Conservation (phyloP, 1,284 basidiomycete genomes). For the Caloboletus firmus region DNA sequence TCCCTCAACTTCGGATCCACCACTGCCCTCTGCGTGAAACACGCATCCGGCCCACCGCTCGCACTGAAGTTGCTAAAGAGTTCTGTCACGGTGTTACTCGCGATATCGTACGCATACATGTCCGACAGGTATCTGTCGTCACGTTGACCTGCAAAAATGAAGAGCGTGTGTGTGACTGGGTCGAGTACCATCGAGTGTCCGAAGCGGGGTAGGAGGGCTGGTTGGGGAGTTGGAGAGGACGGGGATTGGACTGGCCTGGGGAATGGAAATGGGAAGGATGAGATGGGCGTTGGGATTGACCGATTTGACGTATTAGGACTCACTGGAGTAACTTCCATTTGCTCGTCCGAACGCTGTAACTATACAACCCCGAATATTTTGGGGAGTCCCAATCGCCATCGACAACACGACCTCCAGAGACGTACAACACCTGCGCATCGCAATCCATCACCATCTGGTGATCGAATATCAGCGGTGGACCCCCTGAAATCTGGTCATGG, state of each 20-base stretch:
- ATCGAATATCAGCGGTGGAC: constrained; percentile 76
- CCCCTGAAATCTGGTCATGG: constrained; percentile 52
- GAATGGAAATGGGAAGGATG: not conserved
- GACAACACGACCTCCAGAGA: constrained; percentile 75
- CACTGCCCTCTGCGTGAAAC: constrained; percentile 69
- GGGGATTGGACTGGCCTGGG: constrained; percentile 37
- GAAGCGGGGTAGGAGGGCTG: constrained; percentile 55
- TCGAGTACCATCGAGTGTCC: constrained; percentile 81
- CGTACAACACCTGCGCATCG: constrained; percentile 70
- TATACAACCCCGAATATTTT: constrained; percentile 70
- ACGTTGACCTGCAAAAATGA: constrained; percentile 70
- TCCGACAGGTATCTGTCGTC: constrained; percentile 66
- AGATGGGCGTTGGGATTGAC: not conserved
- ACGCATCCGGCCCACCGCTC: constrained; percentile 62
- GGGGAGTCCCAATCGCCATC: constrained; percentile 56
- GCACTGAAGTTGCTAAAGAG: constrained; percentile 58
- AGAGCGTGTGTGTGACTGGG: constrained; percentile 52
- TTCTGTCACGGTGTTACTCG: constrained; percentile 57
- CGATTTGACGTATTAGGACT: constrained; percentile 27
- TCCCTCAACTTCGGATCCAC: constrained; percentile 63
- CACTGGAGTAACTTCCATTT: constrained; percentile 69
- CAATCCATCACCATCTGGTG: constrained; percentile 81
- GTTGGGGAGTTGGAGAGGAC: constrained; percentile 29
- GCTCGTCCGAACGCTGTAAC: constrained; percentile 59
- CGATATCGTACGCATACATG: constrained; percentile 71